A percentile compares a stretch with the other conserved stretches of the same genome.
Evolutionary conservation across 108 stramenopile genomes (phyloP).

Genomic region (Schizochytrium sp.): DNA sequence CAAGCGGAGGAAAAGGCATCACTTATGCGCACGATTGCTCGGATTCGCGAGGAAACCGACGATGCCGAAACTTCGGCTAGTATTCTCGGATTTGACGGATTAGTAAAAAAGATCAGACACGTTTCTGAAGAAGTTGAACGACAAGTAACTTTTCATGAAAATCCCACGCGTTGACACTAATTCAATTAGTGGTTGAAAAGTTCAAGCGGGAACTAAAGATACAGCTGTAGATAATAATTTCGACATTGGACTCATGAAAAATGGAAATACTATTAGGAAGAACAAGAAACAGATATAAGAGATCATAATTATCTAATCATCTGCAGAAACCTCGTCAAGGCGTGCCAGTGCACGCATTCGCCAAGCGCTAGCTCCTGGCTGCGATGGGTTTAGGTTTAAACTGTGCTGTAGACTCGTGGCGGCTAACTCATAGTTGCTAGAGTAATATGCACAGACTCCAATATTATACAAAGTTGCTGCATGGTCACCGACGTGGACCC

Average conservation of each 20-base stretch:
- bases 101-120: neutral
- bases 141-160: neutral
- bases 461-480: conserved; percentile 36
- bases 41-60: conserved; percentile 29
- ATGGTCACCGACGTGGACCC: neutral
- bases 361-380: conserved; percentile 40
- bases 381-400: neutral
- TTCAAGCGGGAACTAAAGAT: too few relatives aligned
- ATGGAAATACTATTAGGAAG: neutral
- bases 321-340: neutral
- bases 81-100: neutral
- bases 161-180: neutral
- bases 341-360: neutral
- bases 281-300: neutral
- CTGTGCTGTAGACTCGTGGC: neutral
- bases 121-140: conserved; percentile 1
- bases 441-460: conserved; percentile 15
- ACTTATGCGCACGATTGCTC: conserved; percentile 36
- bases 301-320: neutral
- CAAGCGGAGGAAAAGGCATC: neutral
- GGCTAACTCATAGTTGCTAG: neutral
- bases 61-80: neutral
- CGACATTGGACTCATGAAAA: neutral
- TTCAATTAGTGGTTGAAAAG: neutral
- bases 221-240: too few relatives aligned